Base-by-base conservation (phyloP, 2,329 filamentous ascomycete species). In the Colletotrichum falcatum region DNA sequence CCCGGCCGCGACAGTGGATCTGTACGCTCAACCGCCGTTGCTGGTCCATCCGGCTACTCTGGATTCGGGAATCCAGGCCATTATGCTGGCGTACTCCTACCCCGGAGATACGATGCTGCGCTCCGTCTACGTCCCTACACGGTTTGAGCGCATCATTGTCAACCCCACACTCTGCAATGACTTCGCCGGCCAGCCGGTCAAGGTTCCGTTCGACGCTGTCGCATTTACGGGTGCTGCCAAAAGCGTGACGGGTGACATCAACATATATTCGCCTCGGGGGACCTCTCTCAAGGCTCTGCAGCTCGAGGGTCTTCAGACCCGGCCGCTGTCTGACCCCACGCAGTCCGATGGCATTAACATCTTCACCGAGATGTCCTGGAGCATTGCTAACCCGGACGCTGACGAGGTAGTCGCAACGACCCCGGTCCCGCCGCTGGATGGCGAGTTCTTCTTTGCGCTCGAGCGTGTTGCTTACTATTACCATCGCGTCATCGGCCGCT, bases 391-490 rank as follows among this genome's bases (percentile, higher is more conserved):
- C 23, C 5, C 18, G 18, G 46, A 49, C n/a, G 46, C 65, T 35
- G 53, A 56, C 12, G 48, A 68, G 51, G 65, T 63, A 33, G n/a
- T 44, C 2, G 12, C 65, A 14, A 68, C n/a, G n/a, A n/a, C n/a
- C n/a, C n/a, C n/a, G n/a, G n/a, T n/a, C n/a, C n/a, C n/a, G n/a
- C n/a, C n/a, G n/a, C n/a, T n/a, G n/a, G n/a, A n/a, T n/a, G n/a
- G n/a, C n/a, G n/a, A n/a, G n/a, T n/a, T n/a, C n/a, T n/a, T n/a
- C n/a, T n/a, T n/a, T n/a, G n/a, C n/a, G n/a, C n/a, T 68, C 35
- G 66, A 68, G 46, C 66, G 66, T 26, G 53, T 68, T 35, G 33
- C 33, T 18, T 68, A 65, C 11, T 33, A 39, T n/a, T 68, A 53
- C 46, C n/a, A n/a, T n/a, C n/a, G n/a, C n/a, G n/a, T n/a, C n/a